Conservation (phyloP, 2,329 filamentous ascomycete species). For the Ilyonectria mors-panacis region DNA sequence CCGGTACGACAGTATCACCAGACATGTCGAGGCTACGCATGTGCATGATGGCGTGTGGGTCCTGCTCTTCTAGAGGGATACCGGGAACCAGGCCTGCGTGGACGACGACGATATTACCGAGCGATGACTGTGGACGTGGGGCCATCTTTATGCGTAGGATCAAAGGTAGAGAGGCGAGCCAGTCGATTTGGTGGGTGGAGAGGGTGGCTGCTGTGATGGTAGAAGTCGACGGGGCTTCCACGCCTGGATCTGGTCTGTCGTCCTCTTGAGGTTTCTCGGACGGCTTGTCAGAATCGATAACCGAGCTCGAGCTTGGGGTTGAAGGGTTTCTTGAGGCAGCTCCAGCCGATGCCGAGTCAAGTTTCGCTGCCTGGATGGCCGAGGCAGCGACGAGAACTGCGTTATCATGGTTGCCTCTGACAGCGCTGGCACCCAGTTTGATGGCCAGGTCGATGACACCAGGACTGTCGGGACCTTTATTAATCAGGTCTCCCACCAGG, state of each 20-base stretch:
- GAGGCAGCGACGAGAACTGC: conserved; percentile 72
- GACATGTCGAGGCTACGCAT: conserved; percentile 79
- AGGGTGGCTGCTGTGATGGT: conserved; percentile 32
- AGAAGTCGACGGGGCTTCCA: not conserved
- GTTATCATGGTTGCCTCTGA: conserved; percentile 93
- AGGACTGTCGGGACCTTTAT: conserved; percentile 85
- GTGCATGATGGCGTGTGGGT: conserved; percentile 86
- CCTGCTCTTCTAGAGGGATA: conserved; percentile 75
- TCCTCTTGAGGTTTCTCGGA: not conserved
- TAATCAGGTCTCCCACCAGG: conserved; percentile 81
- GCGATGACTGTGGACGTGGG: conserved; percentile 33
- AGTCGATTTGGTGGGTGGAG: conserved; percentile 26
- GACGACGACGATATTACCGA: conserved; percentile 68
- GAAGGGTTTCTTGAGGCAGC: not conserved
- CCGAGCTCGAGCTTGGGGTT: too few relatives aligned
- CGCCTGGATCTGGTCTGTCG: not conserved
- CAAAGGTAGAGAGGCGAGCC: conserved; percentile 33
- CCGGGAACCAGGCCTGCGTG: conserved; percentile 87
- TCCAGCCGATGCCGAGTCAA: not conserved
- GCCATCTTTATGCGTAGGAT: conserved; percentile 35
- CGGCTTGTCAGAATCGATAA: not conserved
- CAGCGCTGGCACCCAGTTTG: conserved; percentile 77
- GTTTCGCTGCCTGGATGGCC: not conserved
- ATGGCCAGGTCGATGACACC: conserved; percentile 84
- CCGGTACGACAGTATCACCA: not conserved